Evolutionary conservation across 495 filamentous ascomycete species (phyloP).

Genomic region (Amorphotheca resinae): DNA sequence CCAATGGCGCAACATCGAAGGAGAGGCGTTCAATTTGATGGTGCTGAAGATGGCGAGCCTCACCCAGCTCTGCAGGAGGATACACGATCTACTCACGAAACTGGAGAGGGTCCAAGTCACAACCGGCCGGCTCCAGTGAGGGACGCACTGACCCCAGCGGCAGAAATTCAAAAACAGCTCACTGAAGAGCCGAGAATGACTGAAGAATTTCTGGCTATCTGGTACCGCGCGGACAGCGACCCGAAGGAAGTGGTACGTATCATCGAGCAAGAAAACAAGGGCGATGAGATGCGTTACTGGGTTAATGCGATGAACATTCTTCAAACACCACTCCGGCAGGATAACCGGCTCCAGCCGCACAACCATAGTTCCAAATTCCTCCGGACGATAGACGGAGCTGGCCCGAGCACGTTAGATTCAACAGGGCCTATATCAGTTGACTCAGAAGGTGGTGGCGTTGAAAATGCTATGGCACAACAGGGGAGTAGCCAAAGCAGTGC

Average conservation of each 20-base stretch:
- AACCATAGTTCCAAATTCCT: background rate
- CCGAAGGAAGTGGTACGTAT: constrained; percentile 46
- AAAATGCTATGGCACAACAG: background rate
- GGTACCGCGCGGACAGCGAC: constrained; percentile 35
- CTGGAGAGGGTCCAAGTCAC: background rate
- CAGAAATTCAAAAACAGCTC: constrained; percentile 17
- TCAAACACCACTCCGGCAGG: no score
- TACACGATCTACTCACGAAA: background rate
- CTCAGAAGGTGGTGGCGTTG: background rate
- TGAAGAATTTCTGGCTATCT: constrained; percentile 20
- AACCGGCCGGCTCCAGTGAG: constrained; percentile 7
- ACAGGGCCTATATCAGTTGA: background rate
- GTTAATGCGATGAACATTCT: constrained; percentile 22
- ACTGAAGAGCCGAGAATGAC: constrained; percentile 16
- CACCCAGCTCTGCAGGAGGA: background rate
- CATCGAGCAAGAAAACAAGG: constrained; percentile 46
- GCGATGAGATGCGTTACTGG: constrained; percentile 43
- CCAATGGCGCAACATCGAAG: constrained; percentile 16
- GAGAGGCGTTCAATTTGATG: constrained; percentile 9
- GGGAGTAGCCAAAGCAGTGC: constrained; percentile 8
- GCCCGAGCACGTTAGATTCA: background rate
- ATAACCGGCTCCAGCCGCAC: constrained; percentile 7
- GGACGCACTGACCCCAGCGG: constrained; percentile 11
- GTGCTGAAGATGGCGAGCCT: constrained; percentile 1
- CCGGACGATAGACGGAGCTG: background rate